Evolutionary conservation across 2,329 filamentous ascomycete species (phyloP).

Genomic region (Diaporthe sp.): DNA sequence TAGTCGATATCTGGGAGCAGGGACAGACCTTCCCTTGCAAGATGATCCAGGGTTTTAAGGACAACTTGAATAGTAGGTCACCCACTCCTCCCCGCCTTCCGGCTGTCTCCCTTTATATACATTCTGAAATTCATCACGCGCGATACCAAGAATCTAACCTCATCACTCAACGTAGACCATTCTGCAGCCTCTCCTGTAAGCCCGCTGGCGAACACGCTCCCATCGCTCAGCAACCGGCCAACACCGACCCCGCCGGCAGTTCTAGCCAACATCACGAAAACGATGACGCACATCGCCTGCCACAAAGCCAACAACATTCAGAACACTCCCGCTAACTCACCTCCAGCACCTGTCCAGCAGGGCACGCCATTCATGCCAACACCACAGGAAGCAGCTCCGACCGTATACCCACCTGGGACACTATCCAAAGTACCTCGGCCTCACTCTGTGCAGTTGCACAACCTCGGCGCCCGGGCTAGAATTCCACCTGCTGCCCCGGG

Average conservation of each 20-base stretch:
- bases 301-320: slow-evolving; percentile 69
- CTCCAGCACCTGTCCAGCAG: slow-evolving; percentile 42
- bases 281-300: slow-evolving; percentile 82
- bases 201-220: slow-evolving; percentile 59
- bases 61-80: slow-evolving; percentile 69
- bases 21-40: slow-evolving; percentile 86
- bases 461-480: slow-evolving; percentile 42
- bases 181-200: slow-evolving; percentile 79
- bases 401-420: slow-evolving; percentile 66
- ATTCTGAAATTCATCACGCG: not conserved
- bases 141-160: slow-evolving; percentile 50
- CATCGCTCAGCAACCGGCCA: slow-evolving; percentile 48
- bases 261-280: slow-evolving; percentile 75
- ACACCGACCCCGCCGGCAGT: slow-evolving; percentile 55
- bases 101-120: slow-evolving; percentile 21
- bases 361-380: slow-evolving; percentile 43
- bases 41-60: slow-evolving; percentile 85
- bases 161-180: slow-evolving; percentile 60
- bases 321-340: slow-evolving; percentile 46
- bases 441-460: slow-evolving; percentile 44
- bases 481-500: slow-evolving; percentile 48
- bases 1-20: slow-evolving; percentile 98
- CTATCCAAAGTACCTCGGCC: slow-evolving; percentile 44
- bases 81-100: slow-evolving; percentile 14
- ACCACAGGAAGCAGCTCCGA: slow-evolving; percentile 59